Percentiles rank a stretch among this genome's conserved stretches.
phyloP scores from a whole-genome alignment of 2,329 filamentous ascomycete species.

The Helotiales sp. region DNA sequence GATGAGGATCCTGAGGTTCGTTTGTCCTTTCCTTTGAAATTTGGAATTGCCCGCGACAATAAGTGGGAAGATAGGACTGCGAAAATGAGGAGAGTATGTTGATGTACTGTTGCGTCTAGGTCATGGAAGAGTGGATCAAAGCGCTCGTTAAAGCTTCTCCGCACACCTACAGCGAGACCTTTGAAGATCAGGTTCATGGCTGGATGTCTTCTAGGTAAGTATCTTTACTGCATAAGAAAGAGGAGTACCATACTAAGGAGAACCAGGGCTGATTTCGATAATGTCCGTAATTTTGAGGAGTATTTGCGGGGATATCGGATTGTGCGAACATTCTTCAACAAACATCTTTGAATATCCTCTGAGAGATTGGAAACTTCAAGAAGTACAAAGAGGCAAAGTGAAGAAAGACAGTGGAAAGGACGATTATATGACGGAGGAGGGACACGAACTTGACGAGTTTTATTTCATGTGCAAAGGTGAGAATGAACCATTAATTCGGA shows the following conservation, averaged over 20 bases:
- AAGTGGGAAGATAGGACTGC: neutral
- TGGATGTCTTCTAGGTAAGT: conserved; percentile 71
- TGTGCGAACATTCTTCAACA: conserved; percentile 61
- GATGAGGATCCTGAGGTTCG: conserved; percentile 56
- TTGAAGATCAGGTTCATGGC: conserved; percentile 70
- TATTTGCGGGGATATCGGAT: conserved; percentile 66
- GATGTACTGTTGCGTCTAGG: conserved; percentile 52
- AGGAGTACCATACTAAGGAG: neutral
- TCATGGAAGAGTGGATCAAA: conserved; percentile 43
- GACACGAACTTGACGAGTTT: no score
- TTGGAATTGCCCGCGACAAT: no score
- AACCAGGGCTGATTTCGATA: conserved; percentile 54
- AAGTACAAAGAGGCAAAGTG: neutral
- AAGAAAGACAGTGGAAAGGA: neutral
- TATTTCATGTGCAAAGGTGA: no score
- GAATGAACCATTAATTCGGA: no score
- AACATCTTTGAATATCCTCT: conserved; percentile 49
- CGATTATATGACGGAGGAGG: no score
- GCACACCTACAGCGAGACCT: conserved; percentile 68
- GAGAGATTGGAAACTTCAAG: neutral
- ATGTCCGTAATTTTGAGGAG: conserved; percentile 63
- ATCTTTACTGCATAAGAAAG: neutral
- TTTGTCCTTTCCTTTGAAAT: neutral
- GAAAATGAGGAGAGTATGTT: conserved; percentile 39
- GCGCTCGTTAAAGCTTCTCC: conserved; percentile 45